phyloP scores from a whole-genome alignment of 2,329 filamentous ascomycete species.

The Ceratocystis papillata region DNA sequence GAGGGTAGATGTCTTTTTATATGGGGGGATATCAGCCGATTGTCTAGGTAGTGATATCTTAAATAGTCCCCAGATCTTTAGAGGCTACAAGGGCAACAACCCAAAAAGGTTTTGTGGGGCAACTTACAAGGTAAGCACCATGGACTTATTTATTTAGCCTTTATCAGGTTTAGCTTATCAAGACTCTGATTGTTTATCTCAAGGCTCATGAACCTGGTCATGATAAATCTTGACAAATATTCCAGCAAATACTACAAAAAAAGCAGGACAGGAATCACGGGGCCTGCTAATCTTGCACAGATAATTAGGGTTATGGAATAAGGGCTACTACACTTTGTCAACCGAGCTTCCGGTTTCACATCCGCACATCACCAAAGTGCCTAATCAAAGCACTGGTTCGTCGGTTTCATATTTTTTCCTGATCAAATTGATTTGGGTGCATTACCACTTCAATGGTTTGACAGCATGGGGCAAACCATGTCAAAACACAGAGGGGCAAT shows the following conservation, averaged over 20 bases:
- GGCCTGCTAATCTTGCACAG: too few species aligned
- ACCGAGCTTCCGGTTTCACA: constrained; percentile 3
- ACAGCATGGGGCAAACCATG: neutral
- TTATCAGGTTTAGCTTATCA: neutral
- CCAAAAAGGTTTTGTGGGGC: neutral
- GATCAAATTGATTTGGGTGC: neutral
- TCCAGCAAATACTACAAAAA: too few species aligned
- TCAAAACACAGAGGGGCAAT: constrained; percentile 1
- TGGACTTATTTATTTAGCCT: neutral
- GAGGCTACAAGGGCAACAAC: neutral
- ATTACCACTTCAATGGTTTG: neutral
- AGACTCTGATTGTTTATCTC: neutral
- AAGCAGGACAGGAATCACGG: too few species aligned
- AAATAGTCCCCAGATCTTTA: neutral
- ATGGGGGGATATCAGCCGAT: neutral
- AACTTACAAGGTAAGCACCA: neutral
- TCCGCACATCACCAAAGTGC: neutral
- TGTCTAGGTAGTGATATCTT: neutral
- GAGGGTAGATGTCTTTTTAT: neutral
- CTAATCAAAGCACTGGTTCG: neutral
- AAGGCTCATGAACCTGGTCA: neutral
- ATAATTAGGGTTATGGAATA: neutral
- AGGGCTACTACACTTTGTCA: neutral
- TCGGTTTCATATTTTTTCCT: neutral
- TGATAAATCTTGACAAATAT: neutral